A percentile compares a stretch with the other conserved stretches of the same genome.
These are phyloP conservation scores for Spongospora subterranea DNA, from an alignment of 208 protist species.

Conservation along the genomic window DNA sequence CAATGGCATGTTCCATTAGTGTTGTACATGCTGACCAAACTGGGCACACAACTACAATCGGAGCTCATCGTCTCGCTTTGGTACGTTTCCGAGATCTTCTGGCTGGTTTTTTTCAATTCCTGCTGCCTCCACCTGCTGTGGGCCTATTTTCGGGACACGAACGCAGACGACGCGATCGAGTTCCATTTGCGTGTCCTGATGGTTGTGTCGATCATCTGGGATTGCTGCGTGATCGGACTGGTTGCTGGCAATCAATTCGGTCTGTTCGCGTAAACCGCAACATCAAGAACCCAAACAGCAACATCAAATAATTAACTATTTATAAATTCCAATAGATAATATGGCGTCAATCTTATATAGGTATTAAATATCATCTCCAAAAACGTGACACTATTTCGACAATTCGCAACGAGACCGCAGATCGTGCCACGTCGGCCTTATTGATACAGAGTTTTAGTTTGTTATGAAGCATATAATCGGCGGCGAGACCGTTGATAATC, in stretches of 20 bases:
- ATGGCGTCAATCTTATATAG: too few species aligned
- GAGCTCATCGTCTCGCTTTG: not conserved
- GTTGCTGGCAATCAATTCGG: not conserved
- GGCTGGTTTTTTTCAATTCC: not conserved
- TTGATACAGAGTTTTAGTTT: not conserved
- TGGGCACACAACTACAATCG: not conserved
- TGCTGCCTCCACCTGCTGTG: conserved; percentile 28
- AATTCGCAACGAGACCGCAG: not conserved
- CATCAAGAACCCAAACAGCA: too few species aligned
- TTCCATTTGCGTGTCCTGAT: not conserved
- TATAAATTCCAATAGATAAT: not conserved
- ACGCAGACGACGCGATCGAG: conserved; percentile 32
- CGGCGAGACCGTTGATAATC: conserved; percentile 27
- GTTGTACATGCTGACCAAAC: conserved; percentile 23
- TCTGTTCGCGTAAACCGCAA: not conserved
- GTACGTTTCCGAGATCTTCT: conserved; percentile 38
- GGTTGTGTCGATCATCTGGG: conserved; percentile 39
- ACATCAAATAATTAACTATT: not conserved
- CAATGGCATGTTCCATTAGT: conserved; percentile 55
- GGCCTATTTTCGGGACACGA: not conserved
- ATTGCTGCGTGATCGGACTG: not conserved
- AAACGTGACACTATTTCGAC: conserved; percentile 22
- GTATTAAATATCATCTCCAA: conserved; percentile 30
- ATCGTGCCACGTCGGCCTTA: not conserved
- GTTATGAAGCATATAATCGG: not conserved